Evolutionary conservation across 768 basidiomycete genomes (phyloP).

Genomic region (Cystofilobasidium ferigula): DNA sequence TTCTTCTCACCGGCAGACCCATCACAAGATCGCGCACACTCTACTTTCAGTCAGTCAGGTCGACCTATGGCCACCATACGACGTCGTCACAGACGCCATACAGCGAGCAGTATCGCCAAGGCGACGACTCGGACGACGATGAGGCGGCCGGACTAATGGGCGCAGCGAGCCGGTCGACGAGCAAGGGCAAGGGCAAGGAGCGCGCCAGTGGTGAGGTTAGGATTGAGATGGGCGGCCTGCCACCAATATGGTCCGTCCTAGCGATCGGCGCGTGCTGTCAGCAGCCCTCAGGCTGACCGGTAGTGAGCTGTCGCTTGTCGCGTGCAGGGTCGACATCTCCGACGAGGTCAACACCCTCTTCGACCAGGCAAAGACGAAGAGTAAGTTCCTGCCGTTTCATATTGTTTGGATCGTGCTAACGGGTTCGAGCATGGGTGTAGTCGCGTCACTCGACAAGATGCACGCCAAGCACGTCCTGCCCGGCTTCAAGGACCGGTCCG

Average conservation of each 20-base stretch:
- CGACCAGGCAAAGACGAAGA: slow-evolving; percentile 57
- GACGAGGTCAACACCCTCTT: slow-evolving; percentile 80
- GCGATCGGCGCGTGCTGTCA: slow-evolving; percentile 25
- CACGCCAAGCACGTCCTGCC: slow-evolving; percentile 93
- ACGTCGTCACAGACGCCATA: slow-evolving; percentile 29
- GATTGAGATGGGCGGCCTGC: slow-evolving; percentile 40
- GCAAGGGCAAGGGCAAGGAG: slow-evolving; percentile 31
- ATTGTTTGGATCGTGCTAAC: background rate
- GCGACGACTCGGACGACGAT: slow-evolving; percentile 46
- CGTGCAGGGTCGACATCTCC: slow-evolving; percentile 72
- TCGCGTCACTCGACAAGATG: slow-evolving; percentile 78
- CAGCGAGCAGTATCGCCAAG: slow-evolving; percentile 29
- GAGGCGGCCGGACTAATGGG: slow-evolving; percentile 32
- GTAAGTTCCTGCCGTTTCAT: slow-evolving; percentile 53
- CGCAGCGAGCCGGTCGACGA: slow-evolving; percentile 13
- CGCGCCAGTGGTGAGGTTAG: slow-evolving; percentile 34
- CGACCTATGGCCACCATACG: slow-evolving; percentile 48
- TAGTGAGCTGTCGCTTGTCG: slow-evolving; percentile 14
- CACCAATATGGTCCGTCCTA: slow-evolving; percentile 69
- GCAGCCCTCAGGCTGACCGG: slow-evolving; percentile 22
- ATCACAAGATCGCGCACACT: slow-evolving; percentile 73
- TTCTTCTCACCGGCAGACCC: no score
- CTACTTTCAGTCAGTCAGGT: slow-evolving; percentile 85
- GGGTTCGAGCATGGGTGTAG: slow-evolving; percentile 42
- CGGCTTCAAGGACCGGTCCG: slow-evolving; percentile 86